Base-by-base conservation (phyloP, 306 rosid genomes). In the Pyrus bretschneideri region DNA sequence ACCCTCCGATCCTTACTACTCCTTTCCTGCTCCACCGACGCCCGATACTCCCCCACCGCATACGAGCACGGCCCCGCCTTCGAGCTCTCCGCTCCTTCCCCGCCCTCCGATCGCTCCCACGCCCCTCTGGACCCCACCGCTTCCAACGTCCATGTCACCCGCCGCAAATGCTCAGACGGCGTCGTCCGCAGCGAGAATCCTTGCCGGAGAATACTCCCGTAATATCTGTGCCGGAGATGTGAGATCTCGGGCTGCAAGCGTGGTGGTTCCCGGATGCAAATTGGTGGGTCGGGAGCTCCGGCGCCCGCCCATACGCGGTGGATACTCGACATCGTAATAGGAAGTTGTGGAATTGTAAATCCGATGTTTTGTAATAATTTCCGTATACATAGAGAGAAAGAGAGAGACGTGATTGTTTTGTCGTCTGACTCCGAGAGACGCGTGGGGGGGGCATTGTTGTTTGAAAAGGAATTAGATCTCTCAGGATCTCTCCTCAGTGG, bases 91-190 rank as follows among this genome's bases (percentile, higher is more conserved):
- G 70, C 81, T 81, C 85, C 76, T 7, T 81, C 83, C 15, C 76
- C 77, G 2, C 60, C 21, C 22, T 60, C 82, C 17, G 89, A 85
- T 78, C 81, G 76, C 80, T 84, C 83, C 91, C 89, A 81, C 40
- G 27, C 85, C 6, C 83, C 81, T 51, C 76, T 71, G 44, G 40
- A 18, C 1, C 49, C 81, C 67, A 33, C 87, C 69, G 76, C 79
- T 12, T 81, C 84, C 73, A 70, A 75, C 76, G 81, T 69, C 87
- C 84, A 69, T 27, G 78, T 31, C 58, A 30, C 22, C 17, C 38
- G 77, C 60, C 76, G 75, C 42, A 55, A 70, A 57, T 57, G 55
- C 69, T 61, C 49, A 31, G 44, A 2, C 45, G 77, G 40, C 25
- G 77, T 52, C 31, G 71, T 62, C 27, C 84, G 85, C 60, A 88